These are phyloP conservation scores for Pilobolus umbonatus DNA, from an alignment of 192 early-diverging fungal species.

Conservation along the genomic window DNA sequence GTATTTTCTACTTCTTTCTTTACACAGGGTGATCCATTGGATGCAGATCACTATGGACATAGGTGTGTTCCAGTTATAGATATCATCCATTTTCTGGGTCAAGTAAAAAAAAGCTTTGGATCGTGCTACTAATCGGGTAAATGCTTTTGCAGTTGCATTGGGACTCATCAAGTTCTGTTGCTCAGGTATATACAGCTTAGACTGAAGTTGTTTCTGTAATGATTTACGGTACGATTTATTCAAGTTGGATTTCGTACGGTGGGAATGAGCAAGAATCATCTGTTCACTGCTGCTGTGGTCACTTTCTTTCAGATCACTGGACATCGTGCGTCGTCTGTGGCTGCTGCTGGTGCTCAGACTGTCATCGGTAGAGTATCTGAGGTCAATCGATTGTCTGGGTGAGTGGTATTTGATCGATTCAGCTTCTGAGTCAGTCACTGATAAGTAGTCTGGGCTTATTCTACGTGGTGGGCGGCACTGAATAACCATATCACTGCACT, in stretches of 20 bases:
- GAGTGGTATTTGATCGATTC: slow-evolving; percentile 22
- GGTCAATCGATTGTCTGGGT: slow-evolving; percentile 10
- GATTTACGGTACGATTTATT: slow-evolving; percentile 27
- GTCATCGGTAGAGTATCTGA: background rate
- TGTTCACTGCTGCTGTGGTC: background rate
- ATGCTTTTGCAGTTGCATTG: slow-evolving; percentile 24
- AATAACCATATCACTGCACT: slow-evolving; percentile 22
- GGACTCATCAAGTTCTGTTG: slow-evolving; percentile 10
- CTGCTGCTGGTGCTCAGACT: background rate
- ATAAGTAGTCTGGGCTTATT: slow-evolving; percentile 16
- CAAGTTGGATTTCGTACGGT: background rate
- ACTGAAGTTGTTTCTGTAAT: slow-evolving; percentile 20
- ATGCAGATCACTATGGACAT: slow-evolving; percentile 11
- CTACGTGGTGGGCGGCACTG: slow-evolving; percentile 25
- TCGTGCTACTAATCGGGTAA: slow-evolving; percentile 27
- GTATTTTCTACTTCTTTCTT: slow-evolving; percentile 13
- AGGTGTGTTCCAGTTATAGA: slow-evolving; percentile 27
- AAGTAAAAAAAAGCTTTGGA: slow-evolving; percentile 21
- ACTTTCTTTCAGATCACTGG: background rate
- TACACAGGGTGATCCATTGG: slow-evolving; percentile 17
- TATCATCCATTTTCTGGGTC: slow-evolving; percentile 9
- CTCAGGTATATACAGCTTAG: slow-evolving; percentile 4
- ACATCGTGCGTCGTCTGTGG: background rate
- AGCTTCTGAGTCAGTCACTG: slow-evolving; percentile 30
- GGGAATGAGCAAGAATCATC: too few species aligned